Conservation (phyloP, 179 eudicot species). For the Beta lomatogona region DNA sequence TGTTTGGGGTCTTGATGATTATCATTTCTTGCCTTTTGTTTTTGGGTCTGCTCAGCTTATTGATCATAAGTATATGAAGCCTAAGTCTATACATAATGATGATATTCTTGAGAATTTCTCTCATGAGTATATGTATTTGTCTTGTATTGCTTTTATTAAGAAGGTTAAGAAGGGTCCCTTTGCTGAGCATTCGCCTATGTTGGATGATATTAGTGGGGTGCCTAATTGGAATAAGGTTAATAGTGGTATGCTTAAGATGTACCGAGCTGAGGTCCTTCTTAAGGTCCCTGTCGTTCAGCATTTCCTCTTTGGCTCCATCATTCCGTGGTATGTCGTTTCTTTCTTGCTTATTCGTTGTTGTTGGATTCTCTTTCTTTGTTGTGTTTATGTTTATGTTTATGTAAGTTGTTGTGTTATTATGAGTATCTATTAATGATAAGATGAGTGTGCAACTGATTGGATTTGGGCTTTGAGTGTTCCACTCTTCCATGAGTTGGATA, state of each 20-base stretch:
- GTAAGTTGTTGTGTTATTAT: background rate
- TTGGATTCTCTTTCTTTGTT: background rate
- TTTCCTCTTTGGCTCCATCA: slow-evolving; percentile 87
- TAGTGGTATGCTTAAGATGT: slow-evolving; percentile 95
- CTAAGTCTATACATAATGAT: slow-evolving; percentile 86
- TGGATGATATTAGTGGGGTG: slow-evolving; percentile 92
- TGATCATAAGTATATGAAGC: slow-evolving; percentile 97
- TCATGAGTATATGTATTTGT: slow-evolving; percentile 74
- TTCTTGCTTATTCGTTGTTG: too few relatives aligned
- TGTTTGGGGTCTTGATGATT: slow-evolving; percentile 98
- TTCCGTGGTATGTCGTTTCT: slow-evolving; percentile 59
- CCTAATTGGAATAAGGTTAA: slow-evolving; percentile 91
- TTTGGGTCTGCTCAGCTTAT: slow-evolving; percentile 91
- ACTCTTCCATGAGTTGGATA: too few relatives aligned
- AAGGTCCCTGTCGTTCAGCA: slow-evolving; percentile 98
- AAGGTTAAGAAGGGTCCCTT: slow-evolving; percentile 91
- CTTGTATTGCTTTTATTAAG: slow-evolving; percentile 66
- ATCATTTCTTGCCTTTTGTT: slow-evolving; percentile 83
- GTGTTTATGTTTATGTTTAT: background rate
- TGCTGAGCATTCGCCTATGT: slow-evolving; percentile 91
- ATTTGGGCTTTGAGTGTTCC: too few relatives aligned
- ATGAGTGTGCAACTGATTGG: too few relatives aligned
- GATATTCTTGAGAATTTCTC: slow-evolving; percentile 86
- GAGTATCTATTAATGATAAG: too few relatives aligned
- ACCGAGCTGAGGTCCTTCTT: slow-evolving; percentile 85